Evolutionary conservation across 225 moss, liverwort and hornwort species (phyloP), one percentile per base, ranked within the genome.

Genomic region (Lunularia cruciata): DNA sequence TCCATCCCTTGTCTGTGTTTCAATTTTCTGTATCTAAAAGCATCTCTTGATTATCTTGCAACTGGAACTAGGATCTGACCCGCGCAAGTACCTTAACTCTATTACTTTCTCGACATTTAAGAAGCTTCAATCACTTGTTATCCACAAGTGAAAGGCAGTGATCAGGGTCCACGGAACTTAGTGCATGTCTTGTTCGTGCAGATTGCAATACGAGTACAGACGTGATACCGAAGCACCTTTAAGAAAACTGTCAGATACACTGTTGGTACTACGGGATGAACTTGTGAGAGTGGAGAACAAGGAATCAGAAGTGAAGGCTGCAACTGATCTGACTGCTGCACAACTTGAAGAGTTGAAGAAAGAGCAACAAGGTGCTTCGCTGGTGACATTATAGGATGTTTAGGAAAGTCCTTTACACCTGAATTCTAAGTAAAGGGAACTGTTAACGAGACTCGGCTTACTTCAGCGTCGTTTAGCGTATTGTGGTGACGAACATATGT

Each of bases 121-220:
- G n/a, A n/a, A n/a, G n/a, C n/a, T n/a, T n/a, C n/a, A n/a, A n/a
- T n/a, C n/a, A n/a, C n/a, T n/a, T 52, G 52, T 28, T 11, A 8
- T 54, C 27, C 19, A 52, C 52, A 54, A 27, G 36, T 13, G 48
- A 9, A 51, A 43, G 11, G 43, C 11, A 10, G 43, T 25, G 9
- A 23, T 59, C 6, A 2, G 1, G n/a, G 19, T 34, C 15, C 2
- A 23, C 4, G 8, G 40, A 61, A 7, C 39, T 61, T n/a, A 8
- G 42, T 38, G 20, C 23, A 13, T 12, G 11, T 12, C 30, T 12
- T 38, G 49, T 62, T 26, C 51, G 6, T 60, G 25, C 91, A 93
- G 98, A 87, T 83, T 98, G 76, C 88, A 91, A 63, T 98, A 93
- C 78, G 98, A 91, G 62, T 89, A 89, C 69, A 83, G 88, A 65